Evolutionary conservation across 2,329 filamentous ascomycete genomes (phyloP), one percentile per base, ranked within the genome.

Genomic region (Verticillium dahliae): DNA sequence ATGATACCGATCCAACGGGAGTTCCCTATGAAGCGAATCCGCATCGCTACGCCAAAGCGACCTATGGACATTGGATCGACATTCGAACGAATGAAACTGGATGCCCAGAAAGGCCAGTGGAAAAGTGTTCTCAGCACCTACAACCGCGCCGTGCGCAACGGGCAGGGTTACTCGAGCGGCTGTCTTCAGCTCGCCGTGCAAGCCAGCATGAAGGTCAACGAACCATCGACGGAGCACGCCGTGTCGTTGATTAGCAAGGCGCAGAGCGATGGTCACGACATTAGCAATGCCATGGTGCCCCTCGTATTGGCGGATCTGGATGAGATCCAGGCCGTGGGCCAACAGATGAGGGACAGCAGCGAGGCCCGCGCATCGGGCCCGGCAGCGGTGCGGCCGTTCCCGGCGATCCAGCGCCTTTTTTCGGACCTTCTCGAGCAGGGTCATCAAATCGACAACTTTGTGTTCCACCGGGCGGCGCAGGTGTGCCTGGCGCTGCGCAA

Each of bases 131-230:
- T 76, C 59, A 66, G 65, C 15, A 72, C 78, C 4, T 84, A 82
- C 67, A 72, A 69, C 58, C 68, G 68, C 33, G 75, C 75, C 0
- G 55, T 72, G 1, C 65, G 64, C 10, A 68, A 66, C 4, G 73
- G 75, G 18, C 71, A 80, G 66, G 69, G 70, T 1, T 73, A 73
- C 62, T 77, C 75, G 34, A 67, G 68, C 3, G 72, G 75, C 31
- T 81, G 78, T 60, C 72, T 85, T 14, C 76, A 78, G n/a, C 70
- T 83, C 5, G 81, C 78, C 9, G 76, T 85, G 9, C 66, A 75
- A 10, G 79, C 80, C 1, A 72, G 75, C 14, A 66, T 84, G 58
- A 69, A 69, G 15, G 56, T 67, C 15, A 69, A 74, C 41, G 68
- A 67, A 3, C 61, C 68, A 3, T 66, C 69, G 54, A 62, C 73